Conservation (phyloP, 352 stramenopile species). For the Phytophthora nicotianae region DNA sequence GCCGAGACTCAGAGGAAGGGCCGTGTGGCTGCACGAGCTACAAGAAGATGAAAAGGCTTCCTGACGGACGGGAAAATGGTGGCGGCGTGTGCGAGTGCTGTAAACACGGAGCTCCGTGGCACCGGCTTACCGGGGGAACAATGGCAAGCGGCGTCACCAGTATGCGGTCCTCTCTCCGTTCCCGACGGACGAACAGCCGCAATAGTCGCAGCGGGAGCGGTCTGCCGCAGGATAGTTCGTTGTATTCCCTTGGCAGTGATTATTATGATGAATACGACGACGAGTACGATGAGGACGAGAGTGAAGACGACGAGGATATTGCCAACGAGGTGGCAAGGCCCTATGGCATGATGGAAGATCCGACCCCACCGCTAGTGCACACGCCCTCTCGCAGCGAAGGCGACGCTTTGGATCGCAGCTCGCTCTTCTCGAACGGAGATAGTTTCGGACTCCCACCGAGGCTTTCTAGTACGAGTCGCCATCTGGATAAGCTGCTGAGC, state of each 20-base stretch:
- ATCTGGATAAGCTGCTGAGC: slow-evolving; percentile 62
- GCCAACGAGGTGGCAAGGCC: slow-evolving; percentile 74
- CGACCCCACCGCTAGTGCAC: slow-evolving; percentile 37
- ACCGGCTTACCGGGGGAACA: slow-evolving; percentile 58
- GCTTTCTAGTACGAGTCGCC: slow-evolving; percentile 61
- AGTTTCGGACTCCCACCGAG: slow-evolving; percentile 62
- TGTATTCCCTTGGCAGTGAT: slow-evolving; percentile 47
- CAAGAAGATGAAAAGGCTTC: slow-evolving; percentile 49
- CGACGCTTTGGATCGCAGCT: slow-evolving; percentile 40
- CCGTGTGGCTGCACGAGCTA: slow-evolving; percentile 69
- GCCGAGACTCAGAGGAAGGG: slow-evolving; percentile 40
- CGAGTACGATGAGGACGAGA: slow-evolving; percentile 53
- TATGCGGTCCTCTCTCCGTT: slow-evolving; percentile 21
- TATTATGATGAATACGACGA: slow-evolving; percentile 53
- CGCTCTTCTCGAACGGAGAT: slow-evolving; percentile 56
- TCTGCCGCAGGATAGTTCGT: slow-evolving; percentile 23
- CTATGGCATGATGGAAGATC: slow-evolving; percentile 39
- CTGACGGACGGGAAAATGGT: slow-evolving; percentile 46
- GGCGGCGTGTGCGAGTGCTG: slow-evolving; percentile 76
- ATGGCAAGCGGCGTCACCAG: slow-evolving; percentile 36
- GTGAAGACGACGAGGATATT: slow-evolving; percentile 76
- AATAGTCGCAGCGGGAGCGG: slow-evolving; percentile 33
- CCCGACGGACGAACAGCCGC: slow-evolving; percentile 35
- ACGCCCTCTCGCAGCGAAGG: slow-evolving; percentile 30
- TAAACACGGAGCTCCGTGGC: slow-evolving; percentile 71